Evolutionary conservation across 768 basidiomycete genomes (phyloP).

Genomic region (Pleurotus salmoneostramineus): DNA sequence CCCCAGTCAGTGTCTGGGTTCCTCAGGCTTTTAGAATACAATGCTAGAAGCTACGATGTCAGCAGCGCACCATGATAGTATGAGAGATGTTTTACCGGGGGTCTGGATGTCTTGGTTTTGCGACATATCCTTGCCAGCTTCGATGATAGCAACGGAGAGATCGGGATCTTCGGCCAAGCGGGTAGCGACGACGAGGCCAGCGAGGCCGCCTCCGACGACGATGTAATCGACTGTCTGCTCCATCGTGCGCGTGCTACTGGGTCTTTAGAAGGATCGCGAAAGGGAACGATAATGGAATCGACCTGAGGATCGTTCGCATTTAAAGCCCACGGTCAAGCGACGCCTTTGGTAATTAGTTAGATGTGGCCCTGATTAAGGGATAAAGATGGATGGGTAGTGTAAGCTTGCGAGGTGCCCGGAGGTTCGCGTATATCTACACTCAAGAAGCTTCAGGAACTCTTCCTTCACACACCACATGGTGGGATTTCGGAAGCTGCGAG

Average conservation of each 20-base stretch:
- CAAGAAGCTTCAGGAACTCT: no score
- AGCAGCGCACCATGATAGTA: neutral
- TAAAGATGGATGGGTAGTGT: neutral
- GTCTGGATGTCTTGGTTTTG: neutral
- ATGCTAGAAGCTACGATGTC: neutral
- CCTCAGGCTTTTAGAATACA: neutral
- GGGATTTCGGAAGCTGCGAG: no score
- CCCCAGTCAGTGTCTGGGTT: slow-evolving; percentile 8
- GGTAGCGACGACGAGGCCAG: slow-evolving; percentile 18
- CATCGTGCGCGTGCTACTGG: no score
- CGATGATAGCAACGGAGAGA: slow-evolving; percentile 2
- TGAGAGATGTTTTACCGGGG: neutral
- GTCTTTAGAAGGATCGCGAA: neutral
- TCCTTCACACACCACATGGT: no score
- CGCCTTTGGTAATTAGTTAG: neutral
- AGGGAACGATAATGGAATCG: neutral
- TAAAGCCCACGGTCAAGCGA: neutral
- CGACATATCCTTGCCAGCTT: slow-evolving; percentile 5
- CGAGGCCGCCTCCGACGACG: slow-evolving; percentile 12
- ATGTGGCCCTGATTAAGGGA: neutral
- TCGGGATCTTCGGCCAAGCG: slow-evolving; percentile 2
- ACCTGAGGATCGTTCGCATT: neutral
- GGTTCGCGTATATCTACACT: neutral
- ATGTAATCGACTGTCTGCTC: neutral
- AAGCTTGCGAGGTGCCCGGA: slow-evolving; percentile 8